These are phyloP conservation scores for Lavandula angustifolia DNA, from an alignment of 257 asterid genomes.

Conservation along the genomic window DNA sequence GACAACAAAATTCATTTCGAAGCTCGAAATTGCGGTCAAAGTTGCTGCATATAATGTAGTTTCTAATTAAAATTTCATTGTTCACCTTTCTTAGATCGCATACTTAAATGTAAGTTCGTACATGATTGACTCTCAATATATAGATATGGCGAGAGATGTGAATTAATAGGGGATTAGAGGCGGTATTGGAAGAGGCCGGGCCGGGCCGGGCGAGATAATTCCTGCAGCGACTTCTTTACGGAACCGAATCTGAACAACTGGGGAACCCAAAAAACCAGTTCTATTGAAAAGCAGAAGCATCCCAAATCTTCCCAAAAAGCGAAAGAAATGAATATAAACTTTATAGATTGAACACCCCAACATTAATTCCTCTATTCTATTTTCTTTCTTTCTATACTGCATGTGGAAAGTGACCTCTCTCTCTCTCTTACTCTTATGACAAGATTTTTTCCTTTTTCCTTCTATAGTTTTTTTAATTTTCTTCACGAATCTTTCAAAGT, in stretches of 20 bases:
- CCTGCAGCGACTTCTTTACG: constrained; percentile 44
- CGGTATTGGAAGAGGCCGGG: no score
- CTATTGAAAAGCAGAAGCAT: constrained; percentile 25
- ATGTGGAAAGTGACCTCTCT: constrained; percentile 39
- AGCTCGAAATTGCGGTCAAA: no score
- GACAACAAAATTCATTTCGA: no score
- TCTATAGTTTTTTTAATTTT: neutral
- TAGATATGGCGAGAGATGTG: no score
- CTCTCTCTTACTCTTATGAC: constrained; percentile 11
- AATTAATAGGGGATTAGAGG: no score
- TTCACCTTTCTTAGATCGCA: no score
- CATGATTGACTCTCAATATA: no score
- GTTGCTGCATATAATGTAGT: no score
- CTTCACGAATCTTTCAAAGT: constrained; percentile 21
- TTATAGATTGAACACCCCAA: constrained; percentile 29
- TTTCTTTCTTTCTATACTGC: constrained; percentile 27
- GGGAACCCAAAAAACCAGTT: constrained; percentile 16
- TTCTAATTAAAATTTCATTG: no score
- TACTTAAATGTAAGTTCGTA: no score
- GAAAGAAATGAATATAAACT: constrained; percentile 36
- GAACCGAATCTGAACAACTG: constrained; percentile 50
- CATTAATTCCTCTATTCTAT: constrained; percentile 11
- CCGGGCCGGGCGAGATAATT: constrained; percentile 18
- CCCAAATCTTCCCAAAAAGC: constrained; percentile 40
- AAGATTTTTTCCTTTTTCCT: constrained; percentile 2